Percentiles rank a stretch among this genome's conserved stretches.
Evolutionary conservation across 768 basidiomycete genomes (phyloP).

Genomic region (Tulasnella sp.): DNA sequence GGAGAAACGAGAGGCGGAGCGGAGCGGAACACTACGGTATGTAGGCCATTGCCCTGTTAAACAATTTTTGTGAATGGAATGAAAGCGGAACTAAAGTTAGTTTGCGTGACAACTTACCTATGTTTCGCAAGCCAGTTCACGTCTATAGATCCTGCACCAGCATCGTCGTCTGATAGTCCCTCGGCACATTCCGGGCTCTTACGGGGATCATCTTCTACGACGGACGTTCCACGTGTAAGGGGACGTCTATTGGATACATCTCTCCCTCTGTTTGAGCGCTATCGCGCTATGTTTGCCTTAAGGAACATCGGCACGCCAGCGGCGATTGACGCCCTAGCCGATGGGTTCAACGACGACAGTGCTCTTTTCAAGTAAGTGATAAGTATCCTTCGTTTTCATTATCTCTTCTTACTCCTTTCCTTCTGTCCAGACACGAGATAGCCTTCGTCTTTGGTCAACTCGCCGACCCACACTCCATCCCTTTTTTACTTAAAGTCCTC

Average conservation of each 20-base stretch:
- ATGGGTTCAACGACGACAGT: slow-evolving; percentile 80
- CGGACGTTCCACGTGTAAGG: slow-evolving; percentile 43
- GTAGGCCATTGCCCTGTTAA: neutral
- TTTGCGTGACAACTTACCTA: neutral
- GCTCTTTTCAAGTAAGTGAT: slow-evolving; percentile 79
- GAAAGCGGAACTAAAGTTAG: too few species aligned
- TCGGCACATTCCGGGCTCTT: slow-evolving; percentile 32
- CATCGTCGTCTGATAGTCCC: slow-evolving; percentile 31
- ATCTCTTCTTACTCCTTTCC: neutral
- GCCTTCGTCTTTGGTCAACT: slow-evolving; percentile 98
- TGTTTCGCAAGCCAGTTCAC: slow-evolving; percentile 46
- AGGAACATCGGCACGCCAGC: slow-evolving; percentile 80
- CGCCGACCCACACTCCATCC: slow-evolving; percentile 77
- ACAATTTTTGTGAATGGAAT: too few species aligned
- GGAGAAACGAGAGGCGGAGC: slow-evolving; percentile 18
- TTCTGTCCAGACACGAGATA: slow-evolving; percentile 73
- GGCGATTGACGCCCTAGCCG: slow-evolving; percentile 83
- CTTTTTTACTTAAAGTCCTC: slow-evolving; percentile 71
- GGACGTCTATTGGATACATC: slow-evolving; percentile 50
- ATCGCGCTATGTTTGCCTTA: slow-evolving; percentile 96
- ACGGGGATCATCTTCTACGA: slow-evolving; percentile 25
- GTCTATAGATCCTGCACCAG: slow-evolving; percentile 80
- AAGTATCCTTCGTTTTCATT: neutral
- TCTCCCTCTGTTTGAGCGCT: slow-evolving; percentile 78
- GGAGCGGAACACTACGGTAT: slow-evolving; percentile 48